Base-by-base conservation (phyloP, 2,329 filamentous ascomycete species). In the Penicillium glabrum region DNA sequence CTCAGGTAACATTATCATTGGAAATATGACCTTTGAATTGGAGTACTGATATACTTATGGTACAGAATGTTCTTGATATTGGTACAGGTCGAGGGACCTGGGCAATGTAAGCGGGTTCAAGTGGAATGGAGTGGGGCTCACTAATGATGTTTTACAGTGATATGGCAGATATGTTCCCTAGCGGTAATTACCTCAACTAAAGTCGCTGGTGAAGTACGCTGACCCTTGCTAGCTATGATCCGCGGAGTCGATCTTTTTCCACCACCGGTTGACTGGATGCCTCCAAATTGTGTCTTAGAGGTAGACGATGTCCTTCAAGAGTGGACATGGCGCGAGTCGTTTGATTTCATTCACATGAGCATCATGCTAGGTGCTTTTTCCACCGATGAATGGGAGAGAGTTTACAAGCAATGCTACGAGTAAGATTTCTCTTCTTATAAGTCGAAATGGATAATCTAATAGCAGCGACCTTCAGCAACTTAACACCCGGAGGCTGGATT, bases 251-350 rank as follows among this genome's bases (percentile, higher is more conserved):
- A 70, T 46, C 61, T 70, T n/a, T 69, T 63, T 37, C 63, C 63
- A 5, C 62, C 63, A 3, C 63, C 60, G 1, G 57, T 60, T 16
- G 56, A 54, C 5, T 70, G 66, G 67, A 54, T 64, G 46, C 66
- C 68, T 23, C 67, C 69, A 10, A 71, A 71, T 52, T 69, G 63
- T 35, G 51, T 63, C 23, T 62, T 71, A 27, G 68, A 69, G 33
- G 64, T 71, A 27, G 63, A 69, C 35, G 66, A 71, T 61, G 51
- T 62, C 16, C 60, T 67, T 9, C 56, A 62, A 46, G 53, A 56
- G 4, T 70, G 67, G 67, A 67, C 61, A 10, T 67, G 61, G 59
- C 53, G 56, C 7, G 54, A 62, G 37, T 50, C 57, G 7, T 69
- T 70, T 47, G 66, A 68, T 46, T 57, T 68, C 1, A 66, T 70